A percentile compares a stretch with the other conserved stretches of the same genome.
Evolutionary conservation across 2,329 filamentous ascomycete species (phyloP).

Genomic region (Fusarium floridanum): DNA sequence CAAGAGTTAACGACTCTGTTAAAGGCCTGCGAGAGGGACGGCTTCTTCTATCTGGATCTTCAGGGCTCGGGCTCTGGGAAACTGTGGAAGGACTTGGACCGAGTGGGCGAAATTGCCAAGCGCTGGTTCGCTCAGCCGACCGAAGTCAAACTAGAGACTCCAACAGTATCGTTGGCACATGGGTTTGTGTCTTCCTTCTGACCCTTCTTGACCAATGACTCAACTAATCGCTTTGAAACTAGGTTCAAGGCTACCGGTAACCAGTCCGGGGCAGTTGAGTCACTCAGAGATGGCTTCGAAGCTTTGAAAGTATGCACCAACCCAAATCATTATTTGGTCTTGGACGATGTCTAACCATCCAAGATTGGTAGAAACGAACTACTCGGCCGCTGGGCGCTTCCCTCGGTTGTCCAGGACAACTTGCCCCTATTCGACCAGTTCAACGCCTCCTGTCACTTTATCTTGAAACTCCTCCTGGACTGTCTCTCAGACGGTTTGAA

Average conservation of each 20-base stretch:
- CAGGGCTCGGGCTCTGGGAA: slow-evolving; percentile 4
- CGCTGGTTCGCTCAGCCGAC: slow-evolving; percentile 11
- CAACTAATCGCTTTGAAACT: neutral
- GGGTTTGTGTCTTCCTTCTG: neutral
- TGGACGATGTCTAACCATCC: neutral
- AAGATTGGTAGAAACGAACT: slow-evolving; percentile 17
- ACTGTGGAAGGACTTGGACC: slow-evolving; percentile 10
- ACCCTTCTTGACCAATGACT: neutral
- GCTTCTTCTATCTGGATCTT: slow-evolving; percentile 28
- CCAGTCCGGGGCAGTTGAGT: slow-evolving; percentile 13
- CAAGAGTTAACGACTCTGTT: neutral
- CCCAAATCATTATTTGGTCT: neutral
- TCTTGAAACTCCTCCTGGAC: slow-evolving; percentile 13
- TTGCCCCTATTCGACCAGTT: slow-evolving; percentile 12
- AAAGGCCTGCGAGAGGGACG: slow-evolving; percentile 15
- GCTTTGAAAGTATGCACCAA: slow-evolving; percentile 16
- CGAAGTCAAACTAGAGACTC: slow-evolving; percentile 20
- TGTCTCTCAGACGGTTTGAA: slow-evolving; percentile 13
- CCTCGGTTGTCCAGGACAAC: slow-evolving; percentile 15
- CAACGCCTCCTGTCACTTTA: slow-evolving; percentile 17
- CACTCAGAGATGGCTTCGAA: slow-evolving; percentile 13
- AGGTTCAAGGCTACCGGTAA: slow-evolving; percentile 24
- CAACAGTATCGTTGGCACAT: slow-evolving; percentile 24
- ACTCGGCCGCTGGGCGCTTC: slow-evolving; percentile 13
- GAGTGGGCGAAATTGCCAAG: slow-evolving; percentile 3